Conservation (phyloP, 2,329 filamentous ascomycete species). For the Neoarthrinium moseri region DNA sequence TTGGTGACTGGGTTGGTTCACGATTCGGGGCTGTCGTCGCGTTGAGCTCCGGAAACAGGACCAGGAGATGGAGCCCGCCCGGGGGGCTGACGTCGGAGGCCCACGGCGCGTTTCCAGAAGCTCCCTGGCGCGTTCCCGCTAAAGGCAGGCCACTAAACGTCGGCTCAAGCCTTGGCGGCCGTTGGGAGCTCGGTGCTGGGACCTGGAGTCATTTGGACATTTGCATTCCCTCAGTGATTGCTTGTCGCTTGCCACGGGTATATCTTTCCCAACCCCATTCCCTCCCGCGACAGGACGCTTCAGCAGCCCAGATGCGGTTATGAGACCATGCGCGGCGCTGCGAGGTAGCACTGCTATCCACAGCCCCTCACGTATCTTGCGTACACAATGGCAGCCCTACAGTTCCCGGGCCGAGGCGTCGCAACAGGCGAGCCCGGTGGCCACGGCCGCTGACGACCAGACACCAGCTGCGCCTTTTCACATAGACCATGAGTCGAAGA, state of each 20-base stretch:
- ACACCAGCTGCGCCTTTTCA: slow-evolving; percentile 29
- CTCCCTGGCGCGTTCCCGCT: not conserved
- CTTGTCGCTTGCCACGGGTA: no score
- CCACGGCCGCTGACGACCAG: slow-evolving; percentile 21
- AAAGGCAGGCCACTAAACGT: no score
- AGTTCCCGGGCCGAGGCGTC: not conserved
- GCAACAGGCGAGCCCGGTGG: not conserved
- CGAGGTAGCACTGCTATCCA: slow-evolving; percentile 19
- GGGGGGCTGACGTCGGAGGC: not conserved
- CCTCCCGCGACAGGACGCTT: no score
- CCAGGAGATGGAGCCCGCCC: no score
- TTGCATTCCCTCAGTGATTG: no score
- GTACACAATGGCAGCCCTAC: not conserved
- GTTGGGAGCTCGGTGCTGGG: no score
- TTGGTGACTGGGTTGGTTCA: no score
- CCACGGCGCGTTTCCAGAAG: no score
- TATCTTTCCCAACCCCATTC: no score
- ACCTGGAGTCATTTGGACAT: no score
- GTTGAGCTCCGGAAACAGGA: not conserved
- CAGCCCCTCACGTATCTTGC: slow-evolving; percentile 1
- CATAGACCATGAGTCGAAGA: slow-evolving; percentile 40
- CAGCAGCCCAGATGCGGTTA: slow-evolving; percentile 23
- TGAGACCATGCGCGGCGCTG: slow-evolving; percentile 29
- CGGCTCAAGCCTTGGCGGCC: no score
- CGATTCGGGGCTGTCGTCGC: no score